Evolutionary conservation across 345 rosid genomes (phyloP), one percentile per base, ranked within the genome.

Genomic region (Dovyalis caffra): DNA sequence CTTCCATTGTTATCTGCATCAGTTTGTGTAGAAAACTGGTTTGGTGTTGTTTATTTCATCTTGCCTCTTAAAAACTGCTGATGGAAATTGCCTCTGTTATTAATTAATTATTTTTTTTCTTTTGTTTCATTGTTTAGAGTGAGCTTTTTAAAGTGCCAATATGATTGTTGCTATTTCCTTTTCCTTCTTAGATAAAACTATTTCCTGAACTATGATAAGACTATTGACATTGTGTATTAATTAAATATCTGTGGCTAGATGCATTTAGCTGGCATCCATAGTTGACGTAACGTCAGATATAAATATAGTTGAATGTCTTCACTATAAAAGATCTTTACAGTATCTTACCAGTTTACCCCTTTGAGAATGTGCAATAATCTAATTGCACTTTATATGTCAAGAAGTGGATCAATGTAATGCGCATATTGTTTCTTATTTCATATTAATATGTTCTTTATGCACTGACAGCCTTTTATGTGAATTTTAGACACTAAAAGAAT

Each of bases 401-500:
- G 72, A 15, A 47, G 11, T 11, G 26, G 26, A 21, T 32, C 32
- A 15, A 10, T 37, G 3, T 53, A 26, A 34, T 53, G 34, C 4
- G 9, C 4, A 66, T 53, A 26, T 69, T 60, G 28, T 62, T 45
- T 33, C 28, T 21, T 51, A 8, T 15, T n/a, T 16, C 49, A 58
- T 71, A 18, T 70, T 37, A 32, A 9, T 40, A 58, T 9, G 23
- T 72, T 31, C 66, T 66, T 57, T 40, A 26, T 75, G 62, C 45
- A 65, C 81, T 86, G 47, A 78, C 77, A 8, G 70, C 4, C 33
- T 62, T 21, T 15, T 47, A 31, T 58, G 25, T 23, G 33, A 35
- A 38, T 77, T 69, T 67, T 77, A 96, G 98, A 92, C 97, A 49
- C 79, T 93, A 88, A 88, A 85, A 78, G 92, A 71, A 63, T 96